Evolutionary conservation across 371 early-diverging fungal species (phyloP).

Genomic region (Mucor velutinosus): DNA sequence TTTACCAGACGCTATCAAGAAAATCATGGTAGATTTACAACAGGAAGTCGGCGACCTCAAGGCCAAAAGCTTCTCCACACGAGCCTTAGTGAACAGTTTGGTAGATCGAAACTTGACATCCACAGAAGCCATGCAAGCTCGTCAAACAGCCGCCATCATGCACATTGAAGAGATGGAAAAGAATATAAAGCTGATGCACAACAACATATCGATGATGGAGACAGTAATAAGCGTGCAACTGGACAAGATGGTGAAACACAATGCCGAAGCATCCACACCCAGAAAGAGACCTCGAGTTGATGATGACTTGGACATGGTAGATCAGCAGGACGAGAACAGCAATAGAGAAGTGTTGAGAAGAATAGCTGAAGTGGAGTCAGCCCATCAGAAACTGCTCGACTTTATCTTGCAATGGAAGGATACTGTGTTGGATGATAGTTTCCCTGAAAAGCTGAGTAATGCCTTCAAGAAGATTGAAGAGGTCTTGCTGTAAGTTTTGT

Average conservation of each 20-base stretch:
- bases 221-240: neutral
- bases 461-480: conserved; percentile 27
- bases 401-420: conserved; percentile 27
- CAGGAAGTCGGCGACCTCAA: conserved; percentile 3
- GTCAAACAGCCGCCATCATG: neutral
- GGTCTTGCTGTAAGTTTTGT: conserved; percentile 18
- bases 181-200: conserved; percentile 15
- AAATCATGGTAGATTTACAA: neutral
- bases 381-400: conserved; percentile 25
- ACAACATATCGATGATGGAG: conserved; percentile 23
- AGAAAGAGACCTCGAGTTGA: conserved; percentile 17
- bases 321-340: neutral
- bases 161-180: conserved; percentile 17
- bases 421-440: conserved; percentile 21
- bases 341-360: neutral
- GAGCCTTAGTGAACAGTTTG: conserved; percentile 7
- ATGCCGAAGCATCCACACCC: neutral
- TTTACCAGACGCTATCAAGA: neutral
- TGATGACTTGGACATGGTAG: neutral
- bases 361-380: conserved; percentile 14
- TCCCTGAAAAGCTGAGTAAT: conserved; percentile 17
- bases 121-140: neutral
- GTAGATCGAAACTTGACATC: neutral
- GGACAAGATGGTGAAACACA: neutral
- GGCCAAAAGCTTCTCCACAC: neutral